Base-by-base conservation (phyloP, 768 basidiomycete genomes). In the Cystofilobasidium ferigula region DNA sequence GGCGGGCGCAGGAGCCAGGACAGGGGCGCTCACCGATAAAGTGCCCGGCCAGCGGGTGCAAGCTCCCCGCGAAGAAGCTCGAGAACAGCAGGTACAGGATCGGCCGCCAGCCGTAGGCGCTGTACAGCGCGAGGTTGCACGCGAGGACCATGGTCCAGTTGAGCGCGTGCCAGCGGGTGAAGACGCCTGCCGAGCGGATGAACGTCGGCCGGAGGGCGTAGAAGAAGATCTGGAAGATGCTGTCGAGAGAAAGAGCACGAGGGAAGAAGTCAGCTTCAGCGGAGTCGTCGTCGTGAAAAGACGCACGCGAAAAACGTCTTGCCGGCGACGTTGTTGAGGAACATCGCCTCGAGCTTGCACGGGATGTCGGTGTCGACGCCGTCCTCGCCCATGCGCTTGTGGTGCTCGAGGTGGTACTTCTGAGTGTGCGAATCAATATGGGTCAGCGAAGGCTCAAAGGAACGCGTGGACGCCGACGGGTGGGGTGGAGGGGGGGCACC, bases 291-390 rank as follows among this genome's bases (percentile, higher is more conserved):
- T 4, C 12, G 22, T 5, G 45, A 24, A 53, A 30, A 54, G 54
- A 81, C 87, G 68, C 71, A 94, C 91, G 89, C 88, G 75, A 98
- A 99, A 77, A 99, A 97, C 1, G 93, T 89, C 76, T 99, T 99
- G 38, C 95, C 95, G 18, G 95, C 83, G 12, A 98, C 94, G 73
- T 95, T 97, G 77, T 92, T 91, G 68, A 99, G 80, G 57, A 86
- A 82, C 57, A 92, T 69, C 24, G 97, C 81, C 74, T 99, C 95
- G 0, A 94, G 63, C 56, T 80, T 80, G 2, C 92, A 89, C 3
- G 95, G 95, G 22, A 99, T 80, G 75, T 99, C 95, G 12, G 91
- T 92, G 73, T 99, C 95, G 63, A 98, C 83, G 2, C 90, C 92
- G 71, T 99, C 94, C 75, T 95, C 89, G 14, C 95, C 95, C 62